A percentile compares a stretch with the other conserved stretches of the same genome.
Evolutionary conservation across 2,329 filamentous ascomycete species (phyloP).

Genomic region (Didymella keratinophila): DNA sequence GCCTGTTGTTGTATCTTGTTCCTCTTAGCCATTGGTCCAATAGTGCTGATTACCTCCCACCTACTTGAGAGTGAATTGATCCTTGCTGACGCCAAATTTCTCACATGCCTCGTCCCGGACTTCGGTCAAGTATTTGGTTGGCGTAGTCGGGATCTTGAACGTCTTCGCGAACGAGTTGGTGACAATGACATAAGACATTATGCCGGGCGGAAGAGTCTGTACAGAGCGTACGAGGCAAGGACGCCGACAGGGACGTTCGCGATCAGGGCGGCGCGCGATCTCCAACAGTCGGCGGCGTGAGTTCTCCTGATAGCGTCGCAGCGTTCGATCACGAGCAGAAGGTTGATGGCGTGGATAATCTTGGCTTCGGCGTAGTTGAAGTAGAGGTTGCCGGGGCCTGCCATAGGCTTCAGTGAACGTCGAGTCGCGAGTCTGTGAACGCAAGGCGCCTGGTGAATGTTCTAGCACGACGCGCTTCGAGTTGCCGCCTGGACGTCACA

Average conservation of each 20-base stretch:
- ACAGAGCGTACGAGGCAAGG: constrained; percentile 38
- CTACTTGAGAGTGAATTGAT: constrained; percentile 83
- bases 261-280: constrained; percentile 36
- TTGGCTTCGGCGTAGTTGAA: constrained; percentile 44
- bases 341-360: constrained; percentile 44
- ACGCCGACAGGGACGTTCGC: constrained; percentile 38
- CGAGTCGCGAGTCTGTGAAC: neutral
- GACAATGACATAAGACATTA: constrained; percentile 90
- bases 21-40: constrained; percentile 12
- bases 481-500: constrained; percentile 13
- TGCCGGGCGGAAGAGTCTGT: constrained; percentile 54
- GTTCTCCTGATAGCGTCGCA: constrained; percentile 37
- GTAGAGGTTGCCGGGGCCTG: constrained; percentile 42
- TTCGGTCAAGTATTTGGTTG: constrained; percentile 81
- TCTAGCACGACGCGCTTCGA: constrained; percentile 12
- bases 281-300: constrained; percentile 39
- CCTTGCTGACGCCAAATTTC: constrained; percentile 76
- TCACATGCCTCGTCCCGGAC: constrained; percentile 86
- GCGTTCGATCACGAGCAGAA: constrained; percentile 39
- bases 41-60: constrained; percentile 22
- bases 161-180: constrained; percentile 81
- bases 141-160: constrained; percentile 82
- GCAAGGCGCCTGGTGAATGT: constrained; percentile 6
- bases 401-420: constrained; percentile 32
- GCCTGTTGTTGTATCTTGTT: constrained; percentile 72